These are phyloP conservation scores for Arbutus unedo DNA, from an alignment of 148 eudicot species.

Conservation along the genomic window DNA sequence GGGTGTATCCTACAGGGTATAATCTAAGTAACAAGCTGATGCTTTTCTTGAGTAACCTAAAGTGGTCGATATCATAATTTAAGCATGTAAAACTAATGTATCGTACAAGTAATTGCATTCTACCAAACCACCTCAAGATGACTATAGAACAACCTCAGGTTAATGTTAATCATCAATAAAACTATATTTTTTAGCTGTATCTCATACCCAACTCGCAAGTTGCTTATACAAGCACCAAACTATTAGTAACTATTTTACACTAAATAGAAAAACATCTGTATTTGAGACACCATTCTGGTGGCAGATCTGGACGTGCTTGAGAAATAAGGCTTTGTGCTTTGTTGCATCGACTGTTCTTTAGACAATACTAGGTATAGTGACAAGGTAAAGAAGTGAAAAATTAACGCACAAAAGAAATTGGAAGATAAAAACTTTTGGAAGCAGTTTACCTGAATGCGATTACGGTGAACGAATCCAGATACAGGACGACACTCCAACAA, in stretches of 20 bases:
- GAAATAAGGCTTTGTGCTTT: background rate
- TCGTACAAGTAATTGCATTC: background rate
- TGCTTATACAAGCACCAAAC: background rate
- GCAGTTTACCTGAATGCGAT: conserved; percentile 75
- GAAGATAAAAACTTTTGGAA: background rate
- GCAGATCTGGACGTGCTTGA: background rate
- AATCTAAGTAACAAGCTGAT: background rate
- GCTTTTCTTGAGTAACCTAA: background rate
- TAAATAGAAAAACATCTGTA: background rate
- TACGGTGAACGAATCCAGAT: conserved; percentile 67
- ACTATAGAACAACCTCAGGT: background rate
- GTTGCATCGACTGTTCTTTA: background rate
- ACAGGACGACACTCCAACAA: conserved; percentile 56
- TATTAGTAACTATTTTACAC: background rate
- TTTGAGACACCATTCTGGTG: background rate
- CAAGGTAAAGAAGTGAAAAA: background rate
- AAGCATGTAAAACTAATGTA: background rate
- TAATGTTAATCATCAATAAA: background rate
- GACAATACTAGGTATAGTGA: background rate
- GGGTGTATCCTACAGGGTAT: background rate
- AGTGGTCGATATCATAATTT: background rate
- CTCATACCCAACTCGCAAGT: background rate
- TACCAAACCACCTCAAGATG: background rate
- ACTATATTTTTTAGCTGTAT: background rate
- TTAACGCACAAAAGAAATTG: background rate